Percentiles rank a stretch among this genome's conserved stretches.
These are phyloP conservation scores for Pseudofabraea citricarpa DNA, from an alignment of 2,329 filamentous ascomycete genomes.

Conservation along the genomic window DNA sequence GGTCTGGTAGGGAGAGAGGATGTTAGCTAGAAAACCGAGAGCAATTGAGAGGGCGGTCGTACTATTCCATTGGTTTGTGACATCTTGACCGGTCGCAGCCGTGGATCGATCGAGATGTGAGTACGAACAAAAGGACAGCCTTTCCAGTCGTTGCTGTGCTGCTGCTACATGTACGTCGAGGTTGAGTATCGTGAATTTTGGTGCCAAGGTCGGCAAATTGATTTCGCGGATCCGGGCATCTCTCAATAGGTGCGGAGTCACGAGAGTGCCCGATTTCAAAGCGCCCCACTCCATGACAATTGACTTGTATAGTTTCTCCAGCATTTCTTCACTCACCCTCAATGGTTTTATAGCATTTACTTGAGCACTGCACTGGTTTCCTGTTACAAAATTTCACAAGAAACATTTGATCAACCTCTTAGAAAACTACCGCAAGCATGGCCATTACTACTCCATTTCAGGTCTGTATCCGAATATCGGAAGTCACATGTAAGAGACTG, in stretches of 20 bases:
- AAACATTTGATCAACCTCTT: no score
- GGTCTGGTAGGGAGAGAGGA: conserved; percentile 52
- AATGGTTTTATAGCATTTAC: no score
- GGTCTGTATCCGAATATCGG: conserved; percentile 16
- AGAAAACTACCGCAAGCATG: no score
- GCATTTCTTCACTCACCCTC: no score
- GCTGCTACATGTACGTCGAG: no score
- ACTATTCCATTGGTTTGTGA: conserved; percentile 77
- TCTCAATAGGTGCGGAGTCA: neutral
- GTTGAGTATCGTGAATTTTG: conserved; percentile 11
- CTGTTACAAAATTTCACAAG: no score
- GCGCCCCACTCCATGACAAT: conserved; percentile 6
- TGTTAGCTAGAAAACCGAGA: neutral
- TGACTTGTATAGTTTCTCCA: no score
- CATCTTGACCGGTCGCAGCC: conserved; percentile 44
- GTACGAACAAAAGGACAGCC: no score
- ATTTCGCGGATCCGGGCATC: neutral
- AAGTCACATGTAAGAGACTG: conserved; percentile 19
- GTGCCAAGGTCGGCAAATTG: conserved; percentile 1
- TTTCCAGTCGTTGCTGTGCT: no score
- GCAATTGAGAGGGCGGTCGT: conserved; percentile 26
- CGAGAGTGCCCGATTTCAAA: conserved; percentile 20
- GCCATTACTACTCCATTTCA: conserved; percentile 29
- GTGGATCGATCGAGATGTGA: conserved; percentile 20
- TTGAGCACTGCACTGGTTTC: no score